Percentiles rank a stretch among this genome's conserved stretches.
phyloP scores from a whole-genome alignment of 176 grass and related monocot species.

The Aegilops speltoides region DNA sequence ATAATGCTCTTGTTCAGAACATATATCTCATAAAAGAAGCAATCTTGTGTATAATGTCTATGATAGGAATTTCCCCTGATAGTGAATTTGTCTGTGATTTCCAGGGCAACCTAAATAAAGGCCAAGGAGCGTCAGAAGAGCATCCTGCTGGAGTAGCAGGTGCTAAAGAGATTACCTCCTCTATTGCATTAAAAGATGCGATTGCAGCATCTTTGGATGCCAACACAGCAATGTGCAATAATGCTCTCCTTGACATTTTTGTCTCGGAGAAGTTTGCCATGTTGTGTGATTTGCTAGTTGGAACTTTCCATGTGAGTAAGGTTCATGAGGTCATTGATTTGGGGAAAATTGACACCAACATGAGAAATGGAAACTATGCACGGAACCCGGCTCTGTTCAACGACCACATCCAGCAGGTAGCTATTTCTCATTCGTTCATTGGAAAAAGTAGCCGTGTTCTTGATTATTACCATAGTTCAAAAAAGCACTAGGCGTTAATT shows the following conservation, averaged over 20 bases:
- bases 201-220: conserved; percentile 31
- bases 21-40: background rate
- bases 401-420: conserved; percentile 77
- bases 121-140: conserved; percentile 14
- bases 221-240: conserved; percentile 66
- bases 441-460: background rate
- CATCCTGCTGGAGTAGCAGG: conserved; percentile 14
- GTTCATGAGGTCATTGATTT: conserved; percentile 55
- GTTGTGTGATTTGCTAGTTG: conserved; percentile 69
- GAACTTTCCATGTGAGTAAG: conserved; percentile 57
- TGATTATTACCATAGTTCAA: background rate
- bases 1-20: background rate
- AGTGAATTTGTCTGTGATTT: background rate
- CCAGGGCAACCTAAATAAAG: conserved; percentile 44
- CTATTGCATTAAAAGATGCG: conserved; percentile 31
- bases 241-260: conserved; percentile 67
- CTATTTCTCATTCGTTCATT: conserved; percentile 7
- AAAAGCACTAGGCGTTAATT: no score
- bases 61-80: background rate
- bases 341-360: conserved; percentile 64
- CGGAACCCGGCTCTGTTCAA: conserved; percentile 52
- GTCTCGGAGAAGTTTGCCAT: conserved; percentile 83
- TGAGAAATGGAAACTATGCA: conserved; percentile 78
- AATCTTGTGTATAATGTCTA: background rate
- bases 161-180: background rate